phyloP scores from a whole-genome alignment of 352 stramenopile genomes.

The Phytophthora cactorum region DNA sequence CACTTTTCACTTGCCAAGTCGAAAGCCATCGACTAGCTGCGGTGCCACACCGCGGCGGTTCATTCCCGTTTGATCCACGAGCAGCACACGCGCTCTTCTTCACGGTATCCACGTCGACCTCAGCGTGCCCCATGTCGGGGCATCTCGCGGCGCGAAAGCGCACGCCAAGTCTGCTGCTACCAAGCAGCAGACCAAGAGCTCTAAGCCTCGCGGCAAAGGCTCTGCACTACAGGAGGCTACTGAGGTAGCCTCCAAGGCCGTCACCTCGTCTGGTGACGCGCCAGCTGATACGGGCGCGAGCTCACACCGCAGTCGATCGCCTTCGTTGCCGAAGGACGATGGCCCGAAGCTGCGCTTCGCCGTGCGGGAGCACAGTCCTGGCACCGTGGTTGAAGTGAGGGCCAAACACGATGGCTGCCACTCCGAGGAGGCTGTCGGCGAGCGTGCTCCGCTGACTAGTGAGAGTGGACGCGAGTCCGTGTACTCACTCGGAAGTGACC shows the following conservation, averaged over 20 bases:
- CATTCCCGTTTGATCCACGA: no score
- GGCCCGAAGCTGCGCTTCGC: neutral
- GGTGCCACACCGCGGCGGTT: no score
- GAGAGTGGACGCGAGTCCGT: neutral
- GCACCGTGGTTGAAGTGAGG: neutral
- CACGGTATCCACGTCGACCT: no score
- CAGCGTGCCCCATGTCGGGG: no score
- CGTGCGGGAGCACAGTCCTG: neutral
- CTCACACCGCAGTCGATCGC: neutral
- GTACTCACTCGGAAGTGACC: neutral
- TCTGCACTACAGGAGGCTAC: neutral
- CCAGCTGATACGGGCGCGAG: neutral
- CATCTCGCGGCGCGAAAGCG: no score
- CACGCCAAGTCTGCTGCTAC: no score
- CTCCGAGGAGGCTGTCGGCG: neutral
- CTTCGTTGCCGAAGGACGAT: neutral
- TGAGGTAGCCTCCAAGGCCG: neutral
- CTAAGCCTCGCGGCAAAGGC: neutral
- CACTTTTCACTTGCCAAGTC: no score
- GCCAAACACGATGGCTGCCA: no score
- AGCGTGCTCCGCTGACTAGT: neutral
- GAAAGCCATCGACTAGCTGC: no score
- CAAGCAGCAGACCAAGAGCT: neutral
- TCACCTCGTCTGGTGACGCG: neutral
- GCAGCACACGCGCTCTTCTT: no score